Conservation (phyloP, 495 filamentous ascomycete genomes). For the Poronia punctata region DNA sequence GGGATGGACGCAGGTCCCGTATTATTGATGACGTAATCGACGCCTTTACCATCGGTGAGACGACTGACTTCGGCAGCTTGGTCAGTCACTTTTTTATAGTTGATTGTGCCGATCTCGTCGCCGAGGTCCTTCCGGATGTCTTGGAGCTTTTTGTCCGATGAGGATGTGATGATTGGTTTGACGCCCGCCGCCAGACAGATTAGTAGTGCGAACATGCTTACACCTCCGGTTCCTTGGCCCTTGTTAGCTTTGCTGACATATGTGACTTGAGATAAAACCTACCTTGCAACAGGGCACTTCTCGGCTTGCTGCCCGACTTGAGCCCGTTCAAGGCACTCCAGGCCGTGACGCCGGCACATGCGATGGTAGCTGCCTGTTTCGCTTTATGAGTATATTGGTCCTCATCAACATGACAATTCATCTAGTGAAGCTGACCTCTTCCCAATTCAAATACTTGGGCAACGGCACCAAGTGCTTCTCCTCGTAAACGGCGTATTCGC, state of each 20-base stretch:
- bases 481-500: slow-evolving; percentile 26
- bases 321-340: too few species aligned
- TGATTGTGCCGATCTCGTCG: slow-evolving; percentile 7
- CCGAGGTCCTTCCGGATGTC: slow-evolving; percentile 18
- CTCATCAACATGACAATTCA: too few species aligned
- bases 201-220: slow-evolving; percentile 14
- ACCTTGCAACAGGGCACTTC: too few species aligned
- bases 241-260: too few species aligned
- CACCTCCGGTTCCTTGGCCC: slow-evolving; percentile 15
- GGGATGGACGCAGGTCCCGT: slow-evolving; percentile 16
- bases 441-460: slow-evolving; percentile 22
- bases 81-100: slow-evolving; percentile 22
- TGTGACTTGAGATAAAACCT: too few species aligned
- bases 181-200: slow-evolving; percentile 19
- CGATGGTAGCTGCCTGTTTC: too few species aligned
- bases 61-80: slow-evolving; percentile 14
- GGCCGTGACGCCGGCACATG: too few species aligned
- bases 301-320: too few species aligned
- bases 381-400: too few species aligned
- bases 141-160: slow-evolving; percentile 26
- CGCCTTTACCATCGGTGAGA: slow-evolving; percentile 26
- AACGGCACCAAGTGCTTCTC: slow-evolving; percentile 22
- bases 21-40: slow-evolving; percentile 24
- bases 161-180: slow-evolving; percentile 34
- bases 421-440: too few species aligned